Conservation (phyloP, 768 basidiomycete genomes). For the Pleurotus tuber-regium region DNA sequence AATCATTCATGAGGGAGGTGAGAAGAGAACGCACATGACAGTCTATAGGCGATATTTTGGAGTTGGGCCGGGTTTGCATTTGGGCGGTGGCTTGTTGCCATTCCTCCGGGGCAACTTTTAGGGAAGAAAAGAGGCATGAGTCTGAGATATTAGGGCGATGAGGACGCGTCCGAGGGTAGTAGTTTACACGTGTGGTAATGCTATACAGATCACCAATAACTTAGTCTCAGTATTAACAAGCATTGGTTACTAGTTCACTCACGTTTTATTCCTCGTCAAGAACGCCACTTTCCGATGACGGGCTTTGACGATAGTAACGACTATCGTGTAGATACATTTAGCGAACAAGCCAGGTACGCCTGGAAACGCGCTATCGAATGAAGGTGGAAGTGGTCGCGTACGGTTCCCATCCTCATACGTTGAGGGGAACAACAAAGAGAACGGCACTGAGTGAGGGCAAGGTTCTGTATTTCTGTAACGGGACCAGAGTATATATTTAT, state of each 20-base stretch:
- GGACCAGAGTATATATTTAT: slow-evolving; percentile 36
- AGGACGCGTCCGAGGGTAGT: slow-evolving; percentile 54
- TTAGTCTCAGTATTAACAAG: neutral
- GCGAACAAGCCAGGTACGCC: slow-evolving; percentile 36
- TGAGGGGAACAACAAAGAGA: slow-evolving; percentile 43
- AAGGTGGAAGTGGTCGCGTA: slow-evolving; percentile 44
- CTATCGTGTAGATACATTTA: slow-evolving; percentile 44
- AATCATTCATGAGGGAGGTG: neutral
- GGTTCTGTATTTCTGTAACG: slow-evolving; percentile 21
- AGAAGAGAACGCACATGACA: slow-evolving; percentile 44
- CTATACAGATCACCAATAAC: neutral
- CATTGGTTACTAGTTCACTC: slow-evolving; percentile 17
- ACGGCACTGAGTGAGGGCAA: slow-evolving; percentile 35
- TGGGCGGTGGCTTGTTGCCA: slow-evolving; percentile 51
- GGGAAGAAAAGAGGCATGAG: slow-evolving; percentile 49
- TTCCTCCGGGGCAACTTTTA: slow-evolving; percentile 66
- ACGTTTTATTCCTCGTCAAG: slow-evolving; percentile 48
- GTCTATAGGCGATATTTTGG: slow-evolving; percentile 37
- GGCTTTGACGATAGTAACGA: slow-evolving; percentile 36
- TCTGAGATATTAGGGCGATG: slow-evolving; percentile 48
- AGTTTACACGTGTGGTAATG: slow-evolving; percentile 52
- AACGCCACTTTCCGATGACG: slow-evolving; percentile 39
- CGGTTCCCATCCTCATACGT: slow-evolving; percentile 37
- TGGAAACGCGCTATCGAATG: slow-evolving; percentile 32
- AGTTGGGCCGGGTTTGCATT: slow-evolving; percentile 35